Conservation (phyloP, 1,139 yeast species). For the Ogataea hybrid region DNA sequence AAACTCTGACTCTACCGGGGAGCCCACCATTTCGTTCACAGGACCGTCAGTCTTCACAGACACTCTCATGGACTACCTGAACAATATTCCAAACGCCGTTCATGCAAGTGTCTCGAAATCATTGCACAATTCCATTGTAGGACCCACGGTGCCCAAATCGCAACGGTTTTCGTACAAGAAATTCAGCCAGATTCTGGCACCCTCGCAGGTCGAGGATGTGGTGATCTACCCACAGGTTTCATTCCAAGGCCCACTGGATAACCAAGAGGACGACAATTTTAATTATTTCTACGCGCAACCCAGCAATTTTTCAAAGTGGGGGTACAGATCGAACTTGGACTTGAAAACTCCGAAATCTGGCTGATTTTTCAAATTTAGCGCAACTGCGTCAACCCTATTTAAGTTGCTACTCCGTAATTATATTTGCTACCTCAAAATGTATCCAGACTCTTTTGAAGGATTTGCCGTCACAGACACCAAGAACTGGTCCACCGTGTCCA, state of each 20-base stretch:
- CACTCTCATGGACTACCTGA: constrained; percentile 21
- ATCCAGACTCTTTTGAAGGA: constrained; percentile 39
- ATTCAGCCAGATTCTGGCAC: constrained; percentile 18
- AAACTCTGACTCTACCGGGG: constrained; percentile 19
- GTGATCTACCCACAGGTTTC: constrained; percentile 18
- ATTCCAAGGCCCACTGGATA: constrained; percentile 17
- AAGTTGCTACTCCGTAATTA: background rate
- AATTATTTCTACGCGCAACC: constrained; percentile 10
- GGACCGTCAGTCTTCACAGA: constrained; percentile 24
- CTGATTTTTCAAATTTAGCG: background rate
- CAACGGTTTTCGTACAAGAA: constrained; percentile 18
- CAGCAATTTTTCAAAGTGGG: constrained; percentile 10
- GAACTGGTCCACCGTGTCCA: constrained; percentile 38
- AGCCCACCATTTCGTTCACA: constrained; percentile 21
- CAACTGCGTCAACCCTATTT: background rate
- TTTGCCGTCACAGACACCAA: constrained; percentile 35
- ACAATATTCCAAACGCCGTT: constrained; percentile 16
- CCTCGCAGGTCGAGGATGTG: constrained; percentile 21
- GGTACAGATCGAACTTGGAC: constrained; percentile 11
- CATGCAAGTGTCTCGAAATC: constrained; percentile 13
- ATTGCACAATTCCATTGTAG: constrained; percentile 6
- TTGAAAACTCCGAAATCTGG: background rate
- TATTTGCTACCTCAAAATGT: constrained; percentile 6
- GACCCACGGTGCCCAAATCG: constrained; percentile 16
- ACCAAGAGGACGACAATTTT: constrained; percentile 6